These are phyloP conservation scores for Moesziomyces parantarcticus DNA, from an alignment of 1,284 basidiomycete genomes.

Conservation along the genomic window DNA sequence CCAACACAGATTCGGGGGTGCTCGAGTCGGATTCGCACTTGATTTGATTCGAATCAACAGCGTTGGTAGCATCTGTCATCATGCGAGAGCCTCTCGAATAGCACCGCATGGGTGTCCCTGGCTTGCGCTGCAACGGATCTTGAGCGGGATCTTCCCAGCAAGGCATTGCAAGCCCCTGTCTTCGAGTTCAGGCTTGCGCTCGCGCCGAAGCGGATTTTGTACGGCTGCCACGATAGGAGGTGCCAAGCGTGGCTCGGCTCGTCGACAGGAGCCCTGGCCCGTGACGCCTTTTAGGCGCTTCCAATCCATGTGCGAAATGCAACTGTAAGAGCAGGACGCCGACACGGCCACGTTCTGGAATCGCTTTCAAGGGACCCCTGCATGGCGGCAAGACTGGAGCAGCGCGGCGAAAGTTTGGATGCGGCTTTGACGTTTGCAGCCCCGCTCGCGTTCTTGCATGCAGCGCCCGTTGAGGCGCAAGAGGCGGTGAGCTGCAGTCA, in stretches of 20 bases:
- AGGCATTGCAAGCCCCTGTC: neutral
- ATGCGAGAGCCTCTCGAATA: neutral
- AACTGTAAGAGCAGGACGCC: too few relatives aligned
- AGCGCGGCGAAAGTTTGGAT: neutral
- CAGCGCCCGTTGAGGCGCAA: neutral
- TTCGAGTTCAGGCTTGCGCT: neutral
- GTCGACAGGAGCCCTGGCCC: neutral
- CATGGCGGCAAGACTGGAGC: neutral
- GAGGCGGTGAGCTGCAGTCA: too few relatives aligned
- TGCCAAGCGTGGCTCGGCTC: neutral
- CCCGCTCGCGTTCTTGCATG: neutral
- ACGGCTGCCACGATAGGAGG: neutral
- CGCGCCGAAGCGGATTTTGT: too few relatives aligned
- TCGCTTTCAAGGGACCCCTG: neutral
- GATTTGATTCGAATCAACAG: too few relatives aligned
- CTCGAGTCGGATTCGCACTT: neutral
- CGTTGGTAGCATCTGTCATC: neutral
- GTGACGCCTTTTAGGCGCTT: too few relatives aligned
- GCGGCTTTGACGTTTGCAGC: slow-evolving; percentile 3
- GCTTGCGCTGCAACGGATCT: neutral
- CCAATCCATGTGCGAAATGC: too few relatives aligned
- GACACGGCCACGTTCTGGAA: neutral
- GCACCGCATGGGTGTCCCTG: neutral
- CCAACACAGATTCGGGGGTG: neutral
- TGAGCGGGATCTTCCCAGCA: too few relatives aligned